Percentiles rank a stretch among this genome's conserved stretches.
phyloP scores from a whole-genome alignment of 495 filamentous ascomycete genomes.

The Trichocladium uniseriatum region DNA sequence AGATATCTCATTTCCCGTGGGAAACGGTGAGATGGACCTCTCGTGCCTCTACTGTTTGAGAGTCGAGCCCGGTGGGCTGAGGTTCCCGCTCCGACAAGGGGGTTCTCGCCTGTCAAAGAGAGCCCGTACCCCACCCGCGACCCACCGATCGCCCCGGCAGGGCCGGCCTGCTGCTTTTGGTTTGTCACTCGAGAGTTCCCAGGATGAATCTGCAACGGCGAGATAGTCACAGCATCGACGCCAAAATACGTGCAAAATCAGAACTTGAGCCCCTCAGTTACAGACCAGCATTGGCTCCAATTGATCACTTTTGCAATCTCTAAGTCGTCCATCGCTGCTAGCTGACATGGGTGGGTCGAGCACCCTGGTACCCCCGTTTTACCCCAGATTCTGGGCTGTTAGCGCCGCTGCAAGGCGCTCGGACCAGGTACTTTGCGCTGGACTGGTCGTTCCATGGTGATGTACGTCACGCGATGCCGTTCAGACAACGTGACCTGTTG shows the following conservation, averaged over 20 bases:
- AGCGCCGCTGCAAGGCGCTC: conserved; percentile 19
- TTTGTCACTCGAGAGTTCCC: conserved; percentile 1
- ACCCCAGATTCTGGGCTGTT: conserved; percentile 16
- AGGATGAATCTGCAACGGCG: not conserved
- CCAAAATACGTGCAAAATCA: not conserved
- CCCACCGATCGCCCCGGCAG: not conserved
- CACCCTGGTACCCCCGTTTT: conserved; percentile 19
- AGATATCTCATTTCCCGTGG: no score
- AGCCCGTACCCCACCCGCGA: conserved; percentile 1
- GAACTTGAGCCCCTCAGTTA: not conserved
- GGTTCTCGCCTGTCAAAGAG: no score
- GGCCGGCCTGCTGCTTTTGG: not conserved
- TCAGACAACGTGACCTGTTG: conserved; percentile 23
- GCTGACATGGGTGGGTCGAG: not conserved
- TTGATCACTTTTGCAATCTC: not conserved
- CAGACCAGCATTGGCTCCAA: not conserved
- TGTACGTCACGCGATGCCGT: conserved; percentile 31
- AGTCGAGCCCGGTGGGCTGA: no score
- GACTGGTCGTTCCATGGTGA: conserved; percentile 26
- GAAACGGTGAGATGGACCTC: no score
- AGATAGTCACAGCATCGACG: not conserved
- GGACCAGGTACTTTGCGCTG: conserved; percentile 19
- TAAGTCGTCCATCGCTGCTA: not conserved
- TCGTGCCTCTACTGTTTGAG: no score
- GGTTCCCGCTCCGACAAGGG: no score